Percentiles rank a stretch among this genome's conserved stretches.
Conservation (phyloP, 1,284 basidiomycete species). For the Gymnopus androsaceus region DNA sequence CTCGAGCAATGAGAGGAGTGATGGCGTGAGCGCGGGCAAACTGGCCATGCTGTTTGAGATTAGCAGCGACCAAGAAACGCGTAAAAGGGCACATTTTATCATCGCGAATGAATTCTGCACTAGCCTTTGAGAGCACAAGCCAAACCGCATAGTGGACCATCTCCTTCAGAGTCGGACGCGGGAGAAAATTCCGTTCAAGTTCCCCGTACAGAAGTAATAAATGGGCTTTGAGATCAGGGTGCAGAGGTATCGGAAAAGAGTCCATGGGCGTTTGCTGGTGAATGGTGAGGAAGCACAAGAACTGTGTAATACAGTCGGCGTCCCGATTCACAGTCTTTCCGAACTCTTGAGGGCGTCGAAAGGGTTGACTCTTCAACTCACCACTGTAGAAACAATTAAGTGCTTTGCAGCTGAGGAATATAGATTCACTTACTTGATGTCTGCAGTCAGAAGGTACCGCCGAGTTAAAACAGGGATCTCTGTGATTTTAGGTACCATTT, state of each 20-base stretch:
- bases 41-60: not conserved
- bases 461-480: not conserved
- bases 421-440: not conserved
- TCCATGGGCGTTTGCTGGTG: not conserved
- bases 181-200: not conserved
- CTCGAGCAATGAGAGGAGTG: not conserved
- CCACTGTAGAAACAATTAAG: not conserved
- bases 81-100: slow-evolving; percentile 4
- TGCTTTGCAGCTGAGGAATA: too few species aligned
- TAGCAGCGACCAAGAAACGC: slow-evolving; percentile 1
- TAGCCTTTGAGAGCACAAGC: not conserved
- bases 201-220: not conserved
- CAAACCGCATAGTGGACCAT: not conserved
- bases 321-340: not conserved
- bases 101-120: not conserved
- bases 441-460: not conserved
- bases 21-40: not conserved
- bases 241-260: not conserved
- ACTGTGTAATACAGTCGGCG: not conserved
- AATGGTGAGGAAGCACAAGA: slow-evolving; percentile 7
- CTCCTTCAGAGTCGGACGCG: not conserved
- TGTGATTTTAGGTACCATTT: not conserved
- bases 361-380: not conserved
- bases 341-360: slow-evolving; percentile 2
- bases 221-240: not conserved